phyloP scores from a whole-genome alignment of 495 filamentous ascomycete species.

The Mytilinidion resinicola region DNA sequence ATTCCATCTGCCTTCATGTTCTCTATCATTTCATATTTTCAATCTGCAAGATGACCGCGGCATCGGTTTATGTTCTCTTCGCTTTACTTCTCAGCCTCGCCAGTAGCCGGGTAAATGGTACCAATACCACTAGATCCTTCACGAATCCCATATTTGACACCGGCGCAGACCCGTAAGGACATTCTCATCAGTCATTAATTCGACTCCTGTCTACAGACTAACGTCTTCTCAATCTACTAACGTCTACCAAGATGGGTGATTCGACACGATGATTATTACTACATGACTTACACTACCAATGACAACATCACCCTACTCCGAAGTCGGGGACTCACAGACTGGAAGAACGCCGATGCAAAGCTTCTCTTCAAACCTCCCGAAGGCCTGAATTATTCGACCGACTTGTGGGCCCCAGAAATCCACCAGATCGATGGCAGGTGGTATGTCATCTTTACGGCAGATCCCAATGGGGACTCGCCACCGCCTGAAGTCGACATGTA shows the following conservation, averaged over 20 bases:
- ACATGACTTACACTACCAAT: slow-evolving; percentile 31
- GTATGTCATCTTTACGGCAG: slow-evolving; percentile 50
- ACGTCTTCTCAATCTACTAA: too few species aligned
- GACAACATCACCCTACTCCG: slow-evolving; percentile 30
- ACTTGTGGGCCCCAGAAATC: slow-evolving; percentile 47
- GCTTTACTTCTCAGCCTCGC: too few species aligned
- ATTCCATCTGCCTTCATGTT: too few species aligned
- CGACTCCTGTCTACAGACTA: too few species aligned
- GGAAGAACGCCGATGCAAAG: slow-evolving; percentile 41
- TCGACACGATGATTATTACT: slow-evolving; percentile 28
- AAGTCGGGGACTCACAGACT: slow-evolving; percentile 34
- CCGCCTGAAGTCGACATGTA: slow-evolving; percentile 33
- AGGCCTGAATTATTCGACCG: slow-evolving; percentile 40
- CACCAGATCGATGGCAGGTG: slow-evolving; percentile 42
- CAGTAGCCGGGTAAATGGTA: too few species aligned
- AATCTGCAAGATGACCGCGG: too few species aligned
- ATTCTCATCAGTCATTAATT: neutral
- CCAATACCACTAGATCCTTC: slow-evolving; percentile 14
- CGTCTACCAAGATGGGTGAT: slow-evolving; percentile 18
- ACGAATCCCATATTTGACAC: slow-evolving; percentile 30
- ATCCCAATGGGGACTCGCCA: slow-evolving; percentile 41
- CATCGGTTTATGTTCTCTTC: too few species aligned
- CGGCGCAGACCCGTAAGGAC: slow-evolving; percentile 31
- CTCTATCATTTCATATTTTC: too few species aligned
- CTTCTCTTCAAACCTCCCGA: slow-evolving; percentile 36